A percentile compares a stretch with the other conserved stretches of the same genome.
These are phyloP conservation scores for Capronia coronata DNA, from an alignment of 2,329 filamentous ascomycete species.

Conservation along the genomic window DNA sequence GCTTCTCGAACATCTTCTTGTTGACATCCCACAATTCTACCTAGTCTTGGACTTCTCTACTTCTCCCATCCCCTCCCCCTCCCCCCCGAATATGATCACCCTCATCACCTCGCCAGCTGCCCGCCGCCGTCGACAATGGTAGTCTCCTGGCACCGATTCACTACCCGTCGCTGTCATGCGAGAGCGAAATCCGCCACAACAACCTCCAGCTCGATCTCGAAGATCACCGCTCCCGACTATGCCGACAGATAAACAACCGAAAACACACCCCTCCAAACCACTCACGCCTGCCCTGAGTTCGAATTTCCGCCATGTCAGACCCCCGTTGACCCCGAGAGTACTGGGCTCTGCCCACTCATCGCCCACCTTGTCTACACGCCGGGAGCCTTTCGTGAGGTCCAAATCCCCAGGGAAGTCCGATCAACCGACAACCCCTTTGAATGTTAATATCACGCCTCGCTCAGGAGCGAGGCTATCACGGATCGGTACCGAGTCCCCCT, in stretches of 20 bases:
- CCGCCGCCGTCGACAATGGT: constrained; percentile 3
- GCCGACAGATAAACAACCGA: constrained; percentile 46
- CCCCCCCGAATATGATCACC: not conserved
- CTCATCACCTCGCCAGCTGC: not conserved
- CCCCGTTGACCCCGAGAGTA: constrained; percentile 55
- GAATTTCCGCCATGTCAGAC: constrained; percentile 50
- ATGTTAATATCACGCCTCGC: constrained; percentile 68
- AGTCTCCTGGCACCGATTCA: constrained; percentile 34
- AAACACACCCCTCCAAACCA: constrained; percentile 47
- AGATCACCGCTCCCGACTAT: constrained; percentile 37
- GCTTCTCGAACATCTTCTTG: constrained; percentile 17
- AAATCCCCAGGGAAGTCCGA: constrained; percentile 27
- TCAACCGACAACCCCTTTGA: constrained; percentile 53
- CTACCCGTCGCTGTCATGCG: constrained; percentile 37
- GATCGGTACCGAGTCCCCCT: constrained; percentile 56
- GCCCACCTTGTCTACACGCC: constrained; percentile 31
- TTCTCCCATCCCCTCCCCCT: too few species aligned
- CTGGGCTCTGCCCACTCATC: constrained; percentile 39
- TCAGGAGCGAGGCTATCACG: constrained; percentile 67
- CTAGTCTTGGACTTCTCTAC: not conserved
- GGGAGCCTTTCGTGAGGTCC: constrained; percentile 19
- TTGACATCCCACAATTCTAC: too few species aligned
- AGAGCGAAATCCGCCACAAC: constrained; percentile 30
- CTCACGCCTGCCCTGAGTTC: constrained; percentile 63
- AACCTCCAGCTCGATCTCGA: constrained; percentile 23